Percentiles rank a stretch among this genome's conserved stretches.
Conservation (phyloP, 1,139 yeast genomes). For the Hansenula lynferdii region DNA sequence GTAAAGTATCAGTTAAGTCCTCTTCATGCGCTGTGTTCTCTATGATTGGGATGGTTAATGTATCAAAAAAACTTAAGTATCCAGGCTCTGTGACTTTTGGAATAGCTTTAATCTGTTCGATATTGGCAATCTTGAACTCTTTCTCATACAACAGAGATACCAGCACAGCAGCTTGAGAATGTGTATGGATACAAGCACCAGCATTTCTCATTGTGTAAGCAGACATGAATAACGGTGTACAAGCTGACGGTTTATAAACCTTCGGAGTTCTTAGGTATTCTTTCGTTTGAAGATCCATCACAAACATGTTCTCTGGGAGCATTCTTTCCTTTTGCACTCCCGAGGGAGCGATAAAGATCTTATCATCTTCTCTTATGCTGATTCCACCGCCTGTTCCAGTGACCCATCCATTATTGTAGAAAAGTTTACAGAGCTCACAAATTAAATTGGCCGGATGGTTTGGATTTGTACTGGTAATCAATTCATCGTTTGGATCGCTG, state of each 20-base stretch:
- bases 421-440: conserved; percentile 73
- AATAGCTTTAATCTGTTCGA: conserved; percentile 91
- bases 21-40: conserved; percentile 90
- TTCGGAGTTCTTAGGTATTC: conserved; percentile 59
- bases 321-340: conserved; percentile 94
- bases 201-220: conserved; percentile 69
- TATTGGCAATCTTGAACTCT: conserved; percentile 70
- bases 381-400: conserved; percentile 98
- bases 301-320: conserved; percentile 78
- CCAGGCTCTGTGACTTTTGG: conserved; percentile 53
- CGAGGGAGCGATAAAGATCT: conserved; percentile 82
- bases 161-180: conserved; percentile 86
- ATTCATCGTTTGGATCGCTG: conserved; percentile 19
- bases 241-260: conserved; percentile 79
- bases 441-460: conserved; percentile 81
- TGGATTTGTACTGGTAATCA: conserved; percentile 46
- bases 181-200: conserved; percentile 95
- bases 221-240: conserved; percentile 84
- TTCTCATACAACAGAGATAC: conserved; percentile 64
- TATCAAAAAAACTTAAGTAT: conserved; percentile 67
- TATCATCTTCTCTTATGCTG: conserved; percentile 58
- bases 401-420: conserved; percentile 85
- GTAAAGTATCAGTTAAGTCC: conserved; percentile 66
- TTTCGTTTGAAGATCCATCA: conserved; percentile 53
- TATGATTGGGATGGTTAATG: conserved; percentile 79